phyloP scores from a whole-genome alignment of 768 basidiomycete genomes.

The Pluteus cervinus region DNA sequence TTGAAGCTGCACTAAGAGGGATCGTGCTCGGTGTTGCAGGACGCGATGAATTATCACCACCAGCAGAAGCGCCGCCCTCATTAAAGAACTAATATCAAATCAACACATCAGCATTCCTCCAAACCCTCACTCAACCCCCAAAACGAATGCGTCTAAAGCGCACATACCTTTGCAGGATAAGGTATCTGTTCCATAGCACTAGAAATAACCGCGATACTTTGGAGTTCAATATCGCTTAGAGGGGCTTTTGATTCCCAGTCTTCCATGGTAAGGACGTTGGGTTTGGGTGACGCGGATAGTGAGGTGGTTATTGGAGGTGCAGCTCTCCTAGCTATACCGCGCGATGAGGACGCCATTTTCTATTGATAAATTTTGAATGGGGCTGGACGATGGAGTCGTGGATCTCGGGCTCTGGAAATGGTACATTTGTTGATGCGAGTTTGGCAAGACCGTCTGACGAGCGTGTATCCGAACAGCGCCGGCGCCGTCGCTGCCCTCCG shows the following conservation, averaged over 20 bases:
- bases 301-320: too few species aligned
- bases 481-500: too few species aligned
- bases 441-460: too few species aligned
- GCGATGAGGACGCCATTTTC: too few species aligned
- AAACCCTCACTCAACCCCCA: conserved; percentile 3
- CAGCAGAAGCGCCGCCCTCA: too few species aligned
- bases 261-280: conserved; percentile 61
- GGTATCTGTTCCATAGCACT: conserved; percentile 52
- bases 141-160: conserved; percentile 2
- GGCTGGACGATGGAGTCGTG: too few species aligned
- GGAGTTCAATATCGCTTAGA: conserved; percentile 59
- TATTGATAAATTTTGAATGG: too few species aligned
- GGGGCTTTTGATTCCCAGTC: conserved; percentile 90
- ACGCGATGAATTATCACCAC: conserved; percentile 22
- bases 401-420: too few species aligned
- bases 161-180: conserved; percentile 71
- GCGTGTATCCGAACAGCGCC: too few species aligned
- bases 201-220: conserved; percentile 61
- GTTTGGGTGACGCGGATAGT: conserved; percentile 24
- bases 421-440: too few species aligned
- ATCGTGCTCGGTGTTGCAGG: conserved; percentile 23
- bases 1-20: background rate
- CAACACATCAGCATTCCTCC: conserved; percentile 11
- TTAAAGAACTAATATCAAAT: conserved; percentile 10
- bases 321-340: too few species aligned